Evolutionary conservation across 495 filamentous ascomycete species (phyloP), one percentile per base, ranked within the genome.

Genomic region (Hypoxylon crocopeplum): DNA sequence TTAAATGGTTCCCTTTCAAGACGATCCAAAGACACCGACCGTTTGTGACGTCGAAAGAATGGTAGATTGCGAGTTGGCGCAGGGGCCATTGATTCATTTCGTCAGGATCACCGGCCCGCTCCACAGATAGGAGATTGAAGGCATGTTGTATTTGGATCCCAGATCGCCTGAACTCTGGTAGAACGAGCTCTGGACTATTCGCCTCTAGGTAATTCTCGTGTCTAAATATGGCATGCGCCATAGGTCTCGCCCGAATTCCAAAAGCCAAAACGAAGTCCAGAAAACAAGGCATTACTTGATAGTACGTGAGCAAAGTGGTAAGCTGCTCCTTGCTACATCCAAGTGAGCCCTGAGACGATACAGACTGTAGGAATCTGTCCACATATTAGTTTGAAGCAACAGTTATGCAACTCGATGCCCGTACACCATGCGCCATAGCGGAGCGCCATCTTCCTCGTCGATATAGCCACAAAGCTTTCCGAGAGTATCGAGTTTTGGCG

Each of bases 51-150:
- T 81, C 78, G 25, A 81, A 75, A 10, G 73, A 76, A 48, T 80
- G 75, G 52, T 77, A 74, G 7, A 76, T 33, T 0, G 73, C 65
- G 5, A 64, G 57, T 44, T 81, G 78, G 0, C 76, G 72, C 10
- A 79, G 64, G 6, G 75, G 73, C 78, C 78, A 79, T 32, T 71
- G 75, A 16, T 45, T 44, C 22, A 37, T 57, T 50, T 71, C 68
- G 0, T 67, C 49, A 33, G 68, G 41, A 6, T 51, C 25, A 15
- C 53, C 39, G 3, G 68, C 68, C 36, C 25, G 50, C 50, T 80
- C 77, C 1, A 79, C 75, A 1, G 76, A 75, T 50, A 75, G 71
- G 17, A 81, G 54, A 45, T 72, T 79, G 52, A 77, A 81, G 30
- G 74, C 75, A 13, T 79, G 51, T 17, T 70, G 70, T 17, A 78